Base-by-base conservation (phyloP, 2,329 filamentous ascomycete genomes). In the Tetracladium maxilliforme region DNA sequence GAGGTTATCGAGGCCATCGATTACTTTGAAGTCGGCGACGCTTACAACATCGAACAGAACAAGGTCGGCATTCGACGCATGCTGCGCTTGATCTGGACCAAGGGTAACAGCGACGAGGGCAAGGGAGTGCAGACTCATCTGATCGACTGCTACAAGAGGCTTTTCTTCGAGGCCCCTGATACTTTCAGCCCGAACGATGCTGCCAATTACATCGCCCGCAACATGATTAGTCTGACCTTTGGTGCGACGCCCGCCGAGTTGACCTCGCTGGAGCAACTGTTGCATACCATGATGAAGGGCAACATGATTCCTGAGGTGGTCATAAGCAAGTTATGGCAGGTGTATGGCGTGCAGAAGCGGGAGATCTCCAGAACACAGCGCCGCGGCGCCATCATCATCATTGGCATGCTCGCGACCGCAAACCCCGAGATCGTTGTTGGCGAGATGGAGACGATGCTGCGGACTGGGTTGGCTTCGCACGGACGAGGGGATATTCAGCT, bases 1-100 rank as follows among this genome's bases (percentile, higher is more conserved):
- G 90, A 98, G 48, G 81, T 95, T 14, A 93, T 98, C 33, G 92
- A 98, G 49, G 90, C 92, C 10, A 98, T 98, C 73, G 90, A 98
- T 47, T 98, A 92, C 52, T 92, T 98, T 38, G 84, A 92, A 38
- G 72, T 93, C 22, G 78, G 90, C 22, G 86, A 98, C 47, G 87
- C 86, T 6, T 95, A 95, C 62, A 90, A 92, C 48, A 77, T 98
- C 30, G 81, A 94, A 48, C 82, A 90, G 37, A 84, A 92, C 44
- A 86, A 92, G 48, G 56, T 77, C 19, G 90, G 92, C 29, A 95
- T 98, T 42, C 71, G 87, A 30, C 77, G 84, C 29, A 98, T 98
- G 90, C 64, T 98, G 34, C 76, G 87, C 26, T 63, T 98, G 12
- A 98, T 98, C 48, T 98, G 90, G 90, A 98, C 90, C 35, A 98